Base-by-base conservation (phyloP, 129 eudicot genomes). In the Lonicera japonica region DNA sequence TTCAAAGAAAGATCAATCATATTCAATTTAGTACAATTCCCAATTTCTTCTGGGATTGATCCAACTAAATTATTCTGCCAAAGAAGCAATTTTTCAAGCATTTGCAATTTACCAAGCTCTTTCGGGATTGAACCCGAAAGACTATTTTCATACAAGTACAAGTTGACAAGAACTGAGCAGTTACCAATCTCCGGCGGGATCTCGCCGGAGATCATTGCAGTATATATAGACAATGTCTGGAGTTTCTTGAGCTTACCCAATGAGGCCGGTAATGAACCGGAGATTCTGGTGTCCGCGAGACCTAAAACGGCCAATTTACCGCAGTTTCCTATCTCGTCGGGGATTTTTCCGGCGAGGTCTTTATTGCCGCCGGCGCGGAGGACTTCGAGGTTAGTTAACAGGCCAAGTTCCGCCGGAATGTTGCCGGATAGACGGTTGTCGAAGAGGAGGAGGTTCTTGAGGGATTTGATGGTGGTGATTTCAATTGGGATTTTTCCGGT, bases 21-120 rank as follows among this genome's bases (percentile, higher is more conserved):
- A 19, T 21, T 76, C 39, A 86, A 71, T 16, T 73, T 76, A n/a
- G 69, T 70, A 58, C 94, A 85, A 61, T 82, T 82, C 25, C 94
- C 94, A 67, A 85, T 79, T 63, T 85, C 94, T 2, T 75, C 73
- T 36, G 94, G 94, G 22, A 85, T 82, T 18, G 59, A 54, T 8
- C 94, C 94, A 24, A 79, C 71, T 5, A 85, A 65, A 21, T 66
- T 70, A 47, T 85, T 85, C 54, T 85, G 94, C 94, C 94, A 85
- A 18, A 85, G 67, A 21, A 85, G 45, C 70, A 85, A 25, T 48
- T 76, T 70, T 55, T 82, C 83, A 17, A 85, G 86, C n/a, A 79
- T 79, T 54, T 55, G 43, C 2, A 85, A 76, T 48, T 82, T 75
- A 1, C 94, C 94, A 0, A 85, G 66, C 68, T 82, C 79, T 1